These are phyloP conservation scores for Dispira parvispora DNA, from an alignment of 192 early-diverging fungal species.

Conservation along the genomic window DNA sequence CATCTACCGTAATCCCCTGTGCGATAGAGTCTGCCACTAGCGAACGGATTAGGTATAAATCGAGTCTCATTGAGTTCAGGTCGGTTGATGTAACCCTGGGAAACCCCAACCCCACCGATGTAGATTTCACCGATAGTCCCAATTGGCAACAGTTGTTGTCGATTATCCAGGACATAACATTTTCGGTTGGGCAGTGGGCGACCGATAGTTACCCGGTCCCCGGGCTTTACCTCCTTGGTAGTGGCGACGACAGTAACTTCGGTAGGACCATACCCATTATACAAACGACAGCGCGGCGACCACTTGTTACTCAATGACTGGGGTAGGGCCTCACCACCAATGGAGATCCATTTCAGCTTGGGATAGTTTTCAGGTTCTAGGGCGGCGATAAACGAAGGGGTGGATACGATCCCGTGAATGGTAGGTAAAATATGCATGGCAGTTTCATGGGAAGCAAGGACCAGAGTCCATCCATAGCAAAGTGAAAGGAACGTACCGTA, in stretches of 20 bases:
- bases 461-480: not conserved
- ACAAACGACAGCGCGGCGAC: not conserved
- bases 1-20: too few relatives aligned
- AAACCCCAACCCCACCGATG: too few relatives aligned
- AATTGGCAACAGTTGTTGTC: slow-evolving; percentile 9
- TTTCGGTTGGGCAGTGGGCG: slow-evolving; percentile 10
- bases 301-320: not conserved
- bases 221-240: not conserved
- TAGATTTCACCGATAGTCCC: too few relatives aligned
- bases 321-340: not conserved
- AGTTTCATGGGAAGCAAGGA: not conserved
- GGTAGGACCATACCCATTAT: not conserved
- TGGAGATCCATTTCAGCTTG: not conserved
- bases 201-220: slow-evolving; percentile 13
- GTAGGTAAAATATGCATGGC: not conserved
- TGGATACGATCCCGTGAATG: not conserved
- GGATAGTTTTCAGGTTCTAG: not conserved
- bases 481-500: not conserved
- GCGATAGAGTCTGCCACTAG: too few relatives aligned
- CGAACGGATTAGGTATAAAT: too few relatives aligned
- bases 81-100: too few relatives aligned
- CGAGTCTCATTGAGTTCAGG: too few relatives aligned
- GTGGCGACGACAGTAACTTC: not conserved
- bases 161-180: slow-evolving; percentile 17
- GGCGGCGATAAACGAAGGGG: slow-evolving; percentile 1